Base-by-base conservation (phyloP, 2,329 filamentous ascomycete species). In the Pseudogymnoascus verrucosus region DNA sequence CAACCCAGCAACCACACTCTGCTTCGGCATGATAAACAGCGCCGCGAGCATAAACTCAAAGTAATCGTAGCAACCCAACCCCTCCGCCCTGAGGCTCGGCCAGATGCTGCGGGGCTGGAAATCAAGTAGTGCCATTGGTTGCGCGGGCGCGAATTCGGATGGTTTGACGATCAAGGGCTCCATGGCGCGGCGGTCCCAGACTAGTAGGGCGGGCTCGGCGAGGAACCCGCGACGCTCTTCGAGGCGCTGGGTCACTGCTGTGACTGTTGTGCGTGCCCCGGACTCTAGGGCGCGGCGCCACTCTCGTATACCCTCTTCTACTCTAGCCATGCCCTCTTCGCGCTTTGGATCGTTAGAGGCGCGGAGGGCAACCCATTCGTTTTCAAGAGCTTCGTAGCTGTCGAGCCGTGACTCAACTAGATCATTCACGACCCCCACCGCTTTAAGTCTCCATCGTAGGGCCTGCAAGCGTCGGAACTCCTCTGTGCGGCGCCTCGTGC, bases 171-270 rank as follows among this genome's bases (percentile, higher is more conserved):
- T 74, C 14, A 96, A 78, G 0, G 91, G 89, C 69, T 96, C 90
- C 69, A 84, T 86, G 1, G 78, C 76, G 14, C 92, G 85, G 1
- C 82, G 80, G 73, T 96, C 91, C 85, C 87, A 93, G 26, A 79
- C 69, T 3, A 93, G 74, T 0, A 80, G 69, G 0, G 85, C 82
- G 1, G 80, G 78, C 0, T 78, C 69, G 73, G 81, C 77, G 60
- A 76, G 72, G 69, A 81, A 78, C 14, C 82, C 67, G 67, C 83
- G 81, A 51, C 80, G 72, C 70, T 86, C 84, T 69, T 89, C 86
- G 31, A 78, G 76, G 59, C 76, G 69, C 28, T 42, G 36, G 4
- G 10, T 62, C 1, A 62, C 36, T 3, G 28, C 39, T 23, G 12
- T 26, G 7, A 19, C 3, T 4, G 36, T 26, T 1, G 23, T 26